phyloP scores from a whole-genome alignment of 176 grass and related monocot genomes.

The Eremochloa ophiuroides region DNA sequence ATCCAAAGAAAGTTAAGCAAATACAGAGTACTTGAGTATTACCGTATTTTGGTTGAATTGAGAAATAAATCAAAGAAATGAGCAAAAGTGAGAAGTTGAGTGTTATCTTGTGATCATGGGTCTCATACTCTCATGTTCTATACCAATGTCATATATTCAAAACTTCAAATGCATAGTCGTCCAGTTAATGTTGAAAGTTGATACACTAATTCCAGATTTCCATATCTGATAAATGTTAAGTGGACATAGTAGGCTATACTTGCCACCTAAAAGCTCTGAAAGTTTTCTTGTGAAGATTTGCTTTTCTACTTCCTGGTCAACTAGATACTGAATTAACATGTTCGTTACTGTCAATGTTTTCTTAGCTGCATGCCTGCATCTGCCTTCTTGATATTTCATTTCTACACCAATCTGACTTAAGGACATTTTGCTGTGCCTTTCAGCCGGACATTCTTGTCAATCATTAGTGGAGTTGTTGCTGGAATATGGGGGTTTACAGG shows the following conservation, averaged over 20 bases:
- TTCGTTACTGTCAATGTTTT: background rate
- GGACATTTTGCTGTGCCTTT: slow-evolving; percentile 18
- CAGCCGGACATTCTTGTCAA: slow-evolving; percentile 88
- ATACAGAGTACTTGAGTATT: background rate
- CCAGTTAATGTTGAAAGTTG: background rate
- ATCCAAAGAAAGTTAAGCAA: background rate
- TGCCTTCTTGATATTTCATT: background rate
- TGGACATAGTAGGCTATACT: background rate
- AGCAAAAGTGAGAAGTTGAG: background rate
- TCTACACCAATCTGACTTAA: background rate
- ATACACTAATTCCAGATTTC: background rate
- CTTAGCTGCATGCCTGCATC: background rate
- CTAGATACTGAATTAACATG: background rate
- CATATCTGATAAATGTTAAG: background rate
- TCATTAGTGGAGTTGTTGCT: slow-evolving; percentile 84
- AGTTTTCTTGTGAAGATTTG: background rate
- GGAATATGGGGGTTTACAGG: slow-evolving; percentile 84
- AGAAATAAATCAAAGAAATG: background rate
- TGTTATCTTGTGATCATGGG: background rate
- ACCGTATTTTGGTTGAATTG: background rate
- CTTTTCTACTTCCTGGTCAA: background rate
- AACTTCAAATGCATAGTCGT: background rate
- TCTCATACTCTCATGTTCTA: background rate
- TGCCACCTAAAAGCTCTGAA: background rate
- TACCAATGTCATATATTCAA: background rate